Evolutionary conservation across 208 protist genomes (phyloP).

Genomic region (Wallacemonas sp.): DNA sequence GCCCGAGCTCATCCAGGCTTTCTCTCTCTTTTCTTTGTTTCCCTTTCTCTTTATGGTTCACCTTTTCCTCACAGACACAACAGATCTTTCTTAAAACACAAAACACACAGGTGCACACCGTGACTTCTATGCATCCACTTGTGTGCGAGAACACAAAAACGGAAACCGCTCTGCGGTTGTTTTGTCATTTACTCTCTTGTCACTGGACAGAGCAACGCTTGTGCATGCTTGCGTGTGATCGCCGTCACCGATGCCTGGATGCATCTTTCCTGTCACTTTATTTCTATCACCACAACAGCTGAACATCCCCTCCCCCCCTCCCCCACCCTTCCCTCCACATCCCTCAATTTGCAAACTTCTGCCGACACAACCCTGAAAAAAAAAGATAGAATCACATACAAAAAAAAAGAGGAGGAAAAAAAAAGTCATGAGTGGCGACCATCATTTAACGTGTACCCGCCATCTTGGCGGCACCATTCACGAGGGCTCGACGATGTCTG

Average conservation of each 20-base stretch:
- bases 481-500: conserved; percentile 40
- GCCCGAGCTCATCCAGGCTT: too few species aligned
- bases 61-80: neutral
- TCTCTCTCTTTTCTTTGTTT: neutral
- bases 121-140: too few species aligned
- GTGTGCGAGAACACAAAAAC: too few species aligned
- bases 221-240: too few species aligned
- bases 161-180: too few species aligned
- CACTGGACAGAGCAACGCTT: too few species aligned
- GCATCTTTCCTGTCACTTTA: neutral
- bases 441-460: conserved; percentile 31
- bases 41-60: conserved; percentile 15
- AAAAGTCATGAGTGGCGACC: conserved; percentile 11
- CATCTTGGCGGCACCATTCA: conserved; percentile 56
- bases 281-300: neutral
- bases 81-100: neutral
- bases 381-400: neutral
- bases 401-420: neutral
- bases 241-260: too few species aligned
- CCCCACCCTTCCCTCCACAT: neutral
- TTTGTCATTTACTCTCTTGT: too few species aligned
- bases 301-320: neutral
- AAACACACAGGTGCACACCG: too few species aligned
- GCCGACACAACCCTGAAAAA: conserved; percentile 16
- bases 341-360: neutral